A percentile compares a stretch with the other conserved stretches of the same genome.
phyloP scores from a whole-genome alignment of 2,329 filamentous ascomycete species.

The Verticillium nubilum region DNA sequence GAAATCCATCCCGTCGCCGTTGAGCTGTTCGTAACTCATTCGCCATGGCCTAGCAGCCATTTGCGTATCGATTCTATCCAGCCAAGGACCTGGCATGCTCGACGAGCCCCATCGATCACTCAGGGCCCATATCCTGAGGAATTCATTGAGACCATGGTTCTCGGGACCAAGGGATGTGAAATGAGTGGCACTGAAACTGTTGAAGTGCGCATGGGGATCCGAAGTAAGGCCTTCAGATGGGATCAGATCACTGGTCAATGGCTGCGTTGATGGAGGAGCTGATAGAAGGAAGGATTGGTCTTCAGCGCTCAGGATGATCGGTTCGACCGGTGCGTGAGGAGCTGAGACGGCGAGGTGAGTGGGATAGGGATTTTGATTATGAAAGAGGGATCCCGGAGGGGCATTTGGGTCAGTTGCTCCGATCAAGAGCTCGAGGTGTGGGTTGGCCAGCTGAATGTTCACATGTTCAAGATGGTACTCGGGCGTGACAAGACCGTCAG shows the following conservation, averaged over 20 bases:
- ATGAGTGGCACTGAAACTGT: neutral
- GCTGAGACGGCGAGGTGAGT: neutral
- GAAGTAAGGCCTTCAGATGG: neutral
- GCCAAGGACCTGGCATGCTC: neutral
- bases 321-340: neutral
- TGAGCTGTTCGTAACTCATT: conserved; percentile 36
- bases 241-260: neutral
- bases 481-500: neutral
- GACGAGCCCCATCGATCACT: neutral
- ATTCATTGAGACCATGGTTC: neutral
- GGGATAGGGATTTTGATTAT: neutral
- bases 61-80: neutral
- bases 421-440: neutral
- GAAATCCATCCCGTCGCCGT: conserved; percentile 51
- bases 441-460: neutral
- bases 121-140: neutral
- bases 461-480: neutral
- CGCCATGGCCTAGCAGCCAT: neutral
- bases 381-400: neutral
- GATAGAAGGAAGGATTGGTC: neutral
- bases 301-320: neutral
- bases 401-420: neutral
- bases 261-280: neutral
- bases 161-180: neutral
- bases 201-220: neutral